Evolutionary conservation across 169 alveolate genomes (phyloP), one percentile per base, ranked within the genome.

Genomic region (Eimeria necatrix): DNA sequence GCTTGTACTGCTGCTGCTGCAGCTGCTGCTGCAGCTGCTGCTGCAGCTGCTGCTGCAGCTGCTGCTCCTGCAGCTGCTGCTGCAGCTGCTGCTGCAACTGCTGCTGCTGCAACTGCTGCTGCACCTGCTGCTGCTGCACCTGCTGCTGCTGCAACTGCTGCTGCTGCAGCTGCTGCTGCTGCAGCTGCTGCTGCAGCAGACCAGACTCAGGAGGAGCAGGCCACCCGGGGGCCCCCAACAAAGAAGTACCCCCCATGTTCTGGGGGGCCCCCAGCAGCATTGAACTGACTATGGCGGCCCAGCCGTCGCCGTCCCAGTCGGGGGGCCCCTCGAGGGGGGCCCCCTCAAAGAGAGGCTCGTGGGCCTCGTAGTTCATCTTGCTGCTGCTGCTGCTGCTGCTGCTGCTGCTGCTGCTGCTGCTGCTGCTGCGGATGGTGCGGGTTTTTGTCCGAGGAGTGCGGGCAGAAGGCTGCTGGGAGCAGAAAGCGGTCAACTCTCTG

Each of bases 321-420:
- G 76, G 41, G 26, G 41, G 9, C 70, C 70, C 70, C 60, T 49
- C 70, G 48, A 1, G 60, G 70, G 88, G 88, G 18, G 49, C 1
- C 5, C 70, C 70, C 18, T 48, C 68, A 20, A 24, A 78, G 12
- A 46, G 51, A 20, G 49, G 49, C 3, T 78, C 88, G 9, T 61
- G 49, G 49, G 70, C 46, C 12, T n/a, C 88, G 70, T 78, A 78
- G 26, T 16, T 78, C 88, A 78, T 78, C 49, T 46, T 78, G 71
- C 88, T 78, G 88, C 88, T 78, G 88, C 68, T 8, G 88, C 70
- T 78, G 88, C 88, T 78, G 85, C 60, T 73, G 51, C 56, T 73
- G 85, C 56, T 73, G 85, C 24, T 73, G 56, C 24, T 73, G 85
- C 51, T 41, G 85, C 59, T 73, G 56, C 85, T 26, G 56, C 60